These are phyloP conservation scores for Dactylella cylindrospora DNA, from an alignment of 2,329 filamentous ascomycete species.

Conservation along the genomic window DNA sequence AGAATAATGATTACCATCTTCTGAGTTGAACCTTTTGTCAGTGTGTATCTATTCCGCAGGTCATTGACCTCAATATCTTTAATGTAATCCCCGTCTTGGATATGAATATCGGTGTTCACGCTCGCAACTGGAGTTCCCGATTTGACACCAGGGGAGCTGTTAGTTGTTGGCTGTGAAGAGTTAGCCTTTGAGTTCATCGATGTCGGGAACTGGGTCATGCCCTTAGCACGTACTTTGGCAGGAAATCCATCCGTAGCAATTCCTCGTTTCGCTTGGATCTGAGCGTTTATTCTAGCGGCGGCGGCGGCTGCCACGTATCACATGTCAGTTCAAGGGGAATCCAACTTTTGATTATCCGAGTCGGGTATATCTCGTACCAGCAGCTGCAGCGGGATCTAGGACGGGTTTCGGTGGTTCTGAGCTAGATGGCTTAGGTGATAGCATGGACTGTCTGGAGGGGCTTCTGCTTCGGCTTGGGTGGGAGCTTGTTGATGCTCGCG, in stretches of 20 bases:
- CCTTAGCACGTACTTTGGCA: slow-evolving; percentile 9
- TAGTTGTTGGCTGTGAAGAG: slow-evolving; percentile 53
- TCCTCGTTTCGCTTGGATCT: slow-evolving; percentile 80
- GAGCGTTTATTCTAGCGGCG: slow-evolving; percentile 81
- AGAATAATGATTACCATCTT: slow-evolving; percentile 82
- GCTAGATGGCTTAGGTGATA: slow-evolving; percentile 47
- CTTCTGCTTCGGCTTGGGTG: slow-evolving; percentile 77
- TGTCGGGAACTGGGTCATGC: neutral
- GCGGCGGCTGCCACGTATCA: slow-evolving; percentile 72
- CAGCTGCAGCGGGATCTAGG: slow-evolving; percentile 72
- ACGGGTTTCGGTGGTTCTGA: slow-evolving; percentile 56
- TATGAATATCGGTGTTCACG: slow-evolving; percentile 85
- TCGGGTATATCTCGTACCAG: slow-evolving; percentile 60
- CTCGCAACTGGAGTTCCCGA: slow-evolving; percentile 52
- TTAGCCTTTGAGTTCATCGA: neutral
- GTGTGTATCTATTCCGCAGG: slow-evolving; percentile 89
- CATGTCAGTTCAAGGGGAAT: slow-evolving; percentile 44
- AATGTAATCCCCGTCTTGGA: slow-evolving; percentile 95
- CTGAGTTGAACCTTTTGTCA: slow-evolving; percentile 96
- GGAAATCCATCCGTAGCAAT: slow-evolving; percentile 53
- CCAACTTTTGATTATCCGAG: neutral
- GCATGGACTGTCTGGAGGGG: slow-evolving; percentile 52
- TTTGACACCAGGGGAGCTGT: slow-evolving; percentile 49
- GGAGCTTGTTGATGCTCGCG: slow-evolving; percentile 33
- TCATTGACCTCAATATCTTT: slow-evolving; percentile 99